Evolutionary conservation across 2,329 filamentous ascomycete genomes (phyloP), one percentile per base, ranked within the genome.

Genomic region (Aspergillus cejpii): DNA sequence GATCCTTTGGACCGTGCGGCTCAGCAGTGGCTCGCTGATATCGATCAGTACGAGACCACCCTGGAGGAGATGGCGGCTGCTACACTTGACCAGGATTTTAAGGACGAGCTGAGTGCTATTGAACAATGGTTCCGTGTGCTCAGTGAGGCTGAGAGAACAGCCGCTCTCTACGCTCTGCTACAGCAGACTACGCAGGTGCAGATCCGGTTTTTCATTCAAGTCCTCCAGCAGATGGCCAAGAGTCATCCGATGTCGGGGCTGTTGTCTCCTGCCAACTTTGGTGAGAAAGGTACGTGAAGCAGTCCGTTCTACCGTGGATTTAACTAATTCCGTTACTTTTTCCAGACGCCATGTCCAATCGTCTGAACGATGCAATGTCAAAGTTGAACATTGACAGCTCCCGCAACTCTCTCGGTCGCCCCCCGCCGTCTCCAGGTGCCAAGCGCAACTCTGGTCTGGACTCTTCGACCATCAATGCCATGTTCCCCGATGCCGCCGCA

Each of bases 111-210:
- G 49, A 96, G 89, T 65, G 92, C 92, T 56, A 98, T 98, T 63
- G 92, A 98, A 72, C 92, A 98, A 74, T 98, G 92, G 92, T 98
- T 98, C 70, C 85, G 90, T 51, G 92, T 98, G 43, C 75, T 98
- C 53, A 97, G 91, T 63, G 92, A 97, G 71, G 90, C 92, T 21
- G 92, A 98, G 71, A 80, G 92, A 51, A 98, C 92, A 15, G 92
- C 92, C 50, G 92, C 92, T 39, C 73, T 97, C 47, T 98, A 98
- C 67, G 91, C 92, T 50, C 75, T 98, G 57, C 77, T 98, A 48
- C 92, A 98, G 74, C 92, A 98, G 76, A 97, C 92, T 5, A 98
- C 92, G 3, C 92, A 97, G 71, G 91, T 98, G 50, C 92, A 98
- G 73, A 95, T 97, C 63, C 84, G 92, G 44, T 98, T 98, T 76